Percentiles rank a stretch among this genome's conserved stretches.
phyloP scores from a whole-genome alignment of 2,329 filamentous ascomycete species.

The Taxawa tesnikishii region DNA sequence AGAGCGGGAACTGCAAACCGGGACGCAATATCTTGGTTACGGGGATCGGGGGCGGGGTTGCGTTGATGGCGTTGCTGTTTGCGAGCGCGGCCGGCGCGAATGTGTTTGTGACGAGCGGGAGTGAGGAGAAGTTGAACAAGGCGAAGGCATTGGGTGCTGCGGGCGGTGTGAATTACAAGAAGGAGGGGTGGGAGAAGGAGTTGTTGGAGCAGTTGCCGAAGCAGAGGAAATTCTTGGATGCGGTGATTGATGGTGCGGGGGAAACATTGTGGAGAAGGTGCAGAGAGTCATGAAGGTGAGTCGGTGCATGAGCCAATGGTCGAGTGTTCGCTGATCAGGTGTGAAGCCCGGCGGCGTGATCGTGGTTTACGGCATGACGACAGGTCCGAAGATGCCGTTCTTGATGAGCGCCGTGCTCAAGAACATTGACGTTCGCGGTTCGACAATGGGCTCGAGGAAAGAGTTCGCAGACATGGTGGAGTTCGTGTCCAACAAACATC shows the following conservation, averaged over 20 bases:
- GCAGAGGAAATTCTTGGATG: constrained; percentile 60
- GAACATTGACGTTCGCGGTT: constrained; percentile 76
- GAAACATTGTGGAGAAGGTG: constrained; percentile 62
- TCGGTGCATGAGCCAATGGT: too few relatives aligned
- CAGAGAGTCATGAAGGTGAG: constrained; percentile 54
- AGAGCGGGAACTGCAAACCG: constrained; percentile 50
- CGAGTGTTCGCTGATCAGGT: neutral
- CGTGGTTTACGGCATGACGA: constrained; percentile 82
- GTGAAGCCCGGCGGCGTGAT: constrained; percentile 63
- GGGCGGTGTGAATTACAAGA: constrained; percentile 74
- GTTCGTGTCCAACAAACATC: constrained; percentile 62
- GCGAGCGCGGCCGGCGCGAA: constrained; percentile 60
- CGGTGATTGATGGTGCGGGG: constrained; percentile 82
- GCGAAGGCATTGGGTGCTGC: constrained; percentile 62
- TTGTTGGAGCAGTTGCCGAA: constrained; percentile 49
- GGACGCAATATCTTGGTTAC: constrained; percentile 75
- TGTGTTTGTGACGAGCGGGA: constrained; percentile 72
- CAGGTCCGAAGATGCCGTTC: constrained; percentile 75
- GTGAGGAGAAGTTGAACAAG: constrained; percentile 60
- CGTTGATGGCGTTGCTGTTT: constrained; percentile 70
- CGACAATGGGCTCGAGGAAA: constrained; percentile 79
- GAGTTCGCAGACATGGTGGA: constrained; percentile 87
- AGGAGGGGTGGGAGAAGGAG: constrained; percentile 69
- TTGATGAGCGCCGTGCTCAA: constrained; percentile 71
- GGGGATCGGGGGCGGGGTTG: constrained; percentile 87